These are phyloP conservation scores for Purpureocillium takamizusanense DNA, from an alignment of 2,329 filamentous ascomycete species.

Conservation along the genomic window DNA sequence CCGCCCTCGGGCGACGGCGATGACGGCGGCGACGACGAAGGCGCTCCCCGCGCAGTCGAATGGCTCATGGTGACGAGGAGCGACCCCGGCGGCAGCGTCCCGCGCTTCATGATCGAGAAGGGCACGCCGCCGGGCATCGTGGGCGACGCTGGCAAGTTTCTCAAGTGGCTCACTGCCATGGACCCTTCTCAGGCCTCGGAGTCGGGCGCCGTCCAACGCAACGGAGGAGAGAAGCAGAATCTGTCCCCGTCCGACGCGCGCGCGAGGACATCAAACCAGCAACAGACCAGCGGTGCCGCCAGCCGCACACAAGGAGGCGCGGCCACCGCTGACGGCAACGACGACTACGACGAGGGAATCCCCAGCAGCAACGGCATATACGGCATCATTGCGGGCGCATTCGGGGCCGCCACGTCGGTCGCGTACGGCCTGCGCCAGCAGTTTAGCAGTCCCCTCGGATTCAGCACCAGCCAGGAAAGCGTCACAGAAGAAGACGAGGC, in stretches of 20 bases:
- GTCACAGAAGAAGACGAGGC: constrained; percentile 11
- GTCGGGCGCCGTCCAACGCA: no score
- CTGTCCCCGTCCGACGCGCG: neutral
- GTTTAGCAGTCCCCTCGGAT: constrained; percentile 16
- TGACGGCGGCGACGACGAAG: constrained; percentile 20
- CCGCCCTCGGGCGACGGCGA: constrained; percentile 22
- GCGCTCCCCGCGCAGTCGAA: constrained; percentile 43
- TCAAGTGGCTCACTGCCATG: constrained; percentile 56
- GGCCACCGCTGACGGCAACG: constrained; percentile 2
- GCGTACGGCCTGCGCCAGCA: constrained; percentile 24
- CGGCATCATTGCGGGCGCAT: constrained; percentile 43
- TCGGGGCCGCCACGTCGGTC: constrained; percentile 39
- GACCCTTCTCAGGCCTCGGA: no score
- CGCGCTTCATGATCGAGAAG: constrained; percentile 83
- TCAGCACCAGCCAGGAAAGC: constrained; percentile 16
- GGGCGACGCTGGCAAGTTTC: constrained; percentile 69
- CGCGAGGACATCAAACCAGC: neutral
- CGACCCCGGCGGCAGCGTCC: constrained; percentile 81
- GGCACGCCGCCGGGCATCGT: constrained; percentile 77
- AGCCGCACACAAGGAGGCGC: no score
- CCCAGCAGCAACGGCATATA: constrained; percentile 41
- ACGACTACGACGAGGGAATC: constrained; percentile 18
- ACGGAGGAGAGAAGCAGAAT: constrained; percentile 8
- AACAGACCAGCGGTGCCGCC: no score
- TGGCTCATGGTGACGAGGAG: constrained; percentile 91